Evolutionary conservation across 176 grass and related monocot genomes (phyloP), one percentile per base, ranked within the genome.

Genomic region (Thinopyrum elongatum): DNA sequence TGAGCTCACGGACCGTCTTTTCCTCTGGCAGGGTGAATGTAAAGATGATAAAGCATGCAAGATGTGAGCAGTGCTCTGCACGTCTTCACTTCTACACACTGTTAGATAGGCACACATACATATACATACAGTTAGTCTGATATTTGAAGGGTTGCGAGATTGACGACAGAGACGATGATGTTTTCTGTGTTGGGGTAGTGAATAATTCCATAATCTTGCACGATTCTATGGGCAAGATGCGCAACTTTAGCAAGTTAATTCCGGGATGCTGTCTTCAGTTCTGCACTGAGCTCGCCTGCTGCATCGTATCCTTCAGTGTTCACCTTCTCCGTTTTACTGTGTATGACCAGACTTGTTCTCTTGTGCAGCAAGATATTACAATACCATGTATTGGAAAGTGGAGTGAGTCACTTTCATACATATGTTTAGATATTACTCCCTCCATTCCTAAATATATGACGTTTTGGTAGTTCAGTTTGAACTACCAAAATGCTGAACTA

Each of bases 1-100:
- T 61, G 15, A 76, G n/a, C 80, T 70, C 29, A 7, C 4, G 46
- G n/a, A 63, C 12, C 5, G 9, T 15, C 28, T 53, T 81, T 41
- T 71, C 26, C 19, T 63, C 77, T 13, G 0, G 17, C 93, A 90
- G 88, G 85, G 68, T 0, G 90, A 90, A 86, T 95, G 93, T 41
- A 90, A 84, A 82, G 88, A 95, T 68, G 88, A 92, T 64, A 90
- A 88, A 88, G 61, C 6, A 34, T 95, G 93, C 62, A 95, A 92
- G 85, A 90, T 90, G 88, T 87, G 85, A 90, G 27, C 89, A 53
- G 60, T 74, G 22, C 36, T 62, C 36, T 16, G 6, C 74, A 79
- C 9, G 39, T 19, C 19, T 67, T 63, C 17, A 39, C 58, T 25
- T 53, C 25, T 26, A 28, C 9, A n/a, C 22, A 84, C 13, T 44